Conservation (phyloP, 192 early-diverging fungal species). For the Dissophora ornata region DNA sequence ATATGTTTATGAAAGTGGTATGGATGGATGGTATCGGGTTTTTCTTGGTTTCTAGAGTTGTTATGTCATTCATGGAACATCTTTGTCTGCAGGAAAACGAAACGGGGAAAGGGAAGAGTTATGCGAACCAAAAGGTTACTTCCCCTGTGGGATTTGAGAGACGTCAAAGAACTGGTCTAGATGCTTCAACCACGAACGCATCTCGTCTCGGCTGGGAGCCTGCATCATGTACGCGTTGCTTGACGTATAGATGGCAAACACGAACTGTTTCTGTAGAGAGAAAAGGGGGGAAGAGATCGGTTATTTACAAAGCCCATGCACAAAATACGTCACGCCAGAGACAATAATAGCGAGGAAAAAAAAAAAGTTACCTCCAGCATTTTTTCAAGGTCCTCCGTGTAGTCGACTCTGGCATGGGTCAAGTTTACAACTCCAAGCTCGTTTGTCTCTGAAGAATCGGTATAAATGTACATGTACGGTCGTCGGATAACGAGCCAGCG, state of each 20-base stretch:
- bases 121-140: too few relatives aligned
- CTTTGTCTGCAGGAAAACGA: too few relatives aligned
- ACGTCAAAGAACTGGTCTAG: slow-evolving; percentile 51
- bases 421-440: slow-evolving; percentile 83
- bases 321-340: too few relatives aligned
- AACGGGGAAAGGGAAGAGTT: too few relatives aligned
- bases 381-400: slow-evolving; percentile 65
- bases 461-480: slow-evolving; percentile 86
- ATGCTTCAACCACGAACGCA: slow-evolving; percentile 59
- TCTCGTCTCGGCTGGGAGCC: slow-evolving; percentile 67
- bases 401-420: slow-evolving; percentile 71
- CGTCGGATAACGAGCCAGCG: slow-evolving; percentile 84
- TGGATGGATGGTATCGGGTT: too few relatives aligned
- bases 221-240: slow-evolving; percentile 76
- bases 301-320: too few relatives aligned
- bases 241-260: slow-evolving; percentile 79
- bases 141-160: slow-evolving; percentile 19
- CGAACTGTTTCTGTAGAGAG: slow-evolving; percentile 60
- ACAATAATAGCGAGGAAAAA: neutral
- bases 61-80: too few relatives aligned
- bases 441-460: slow-evolving; percentile 65
- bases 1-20: too few relatives aligned
- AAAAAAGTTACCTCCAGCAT: slow-evolving; percentile 64
- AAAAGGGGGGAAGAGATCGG: neutral
- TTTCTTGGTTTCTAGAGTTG: too few relatives aligned